phyloP scores from a whole-genome alignment of 1,284 basidiomycete genomes.

The Cryptococcus hybrid region DNA sequence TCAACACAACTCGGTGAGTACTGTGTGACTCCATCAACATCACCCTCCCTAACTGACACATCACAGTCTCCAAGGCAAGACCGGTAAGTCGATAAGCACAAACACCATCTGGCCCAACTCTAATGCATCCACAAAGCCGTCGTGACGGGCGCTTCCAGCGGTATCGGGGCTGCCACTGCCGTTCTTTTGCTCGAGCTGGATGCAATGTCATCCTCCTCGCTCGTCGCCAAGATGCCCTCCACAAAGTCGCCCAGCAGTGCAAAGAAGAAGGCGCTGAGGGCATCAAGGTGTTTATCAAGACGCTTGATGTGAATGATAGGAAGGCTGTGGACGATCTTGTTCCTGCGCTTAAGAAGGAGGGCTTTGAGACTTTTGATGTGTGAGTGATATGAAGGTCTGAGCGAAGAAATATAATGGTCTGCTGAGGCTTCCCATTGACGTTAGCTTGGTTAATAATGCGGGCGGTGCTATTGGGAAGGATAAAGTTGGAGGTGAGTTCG shows the following conservation, averaged over 20 bases:
- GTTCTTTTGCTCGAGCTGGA: slow-evolving; percentile 40
- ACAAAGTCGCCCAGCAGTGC: slow-evolving; percentile 29
- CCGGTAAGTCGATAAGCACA: neutral
- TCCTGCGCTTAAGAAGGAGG: slow-evolving; percentile 20
- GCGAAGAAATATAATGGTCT: too few relatives aligned
- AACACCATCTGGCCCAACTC: neutral
- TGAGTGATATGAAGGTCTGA: slow-evolving; percentile 11
- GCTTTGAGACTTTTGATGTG: slow-evolving; percentile 35
- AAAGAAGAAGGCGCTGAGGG: slow-evolving; percentile 20
- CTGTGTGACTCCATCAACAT: neutral
- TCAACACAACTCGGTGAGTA: slow-evolving; percentile 9
- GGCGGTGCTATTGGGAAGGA: slow-evolving; percentile 46
- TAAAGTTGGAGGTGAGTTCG: slow-evolving; percentile 36
- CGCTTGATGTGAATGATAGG: slow-evolving; percentile 37
- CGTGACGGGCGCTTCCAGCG: slow-evolving; percentile 40
- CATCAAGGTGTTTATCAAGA: slow-evolving; percentile 29
- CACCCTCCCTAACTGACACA: neutral
- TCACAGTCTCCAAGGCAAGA: slow-evolving; percentile 6
- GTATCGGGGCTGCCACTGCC: slow-evolving; percentile 43
- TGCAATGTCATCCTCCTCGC: slow-evolving; percentile 39
- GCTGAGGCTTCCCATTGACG: neutral
- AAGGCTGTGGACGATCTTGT: slow-evolving; percentile 27
- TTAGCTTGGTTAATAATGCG: slow-evolving; percentile 48
- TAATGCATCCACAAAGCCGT: slow-evolving; percentile 21
- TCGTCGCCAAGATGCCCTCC: slow-evolving; percentile 31